phyloP scores from a whole-genome alignment of 371 early-diverging fungal genomes.

The Chytridium lagenaria region DNA sequence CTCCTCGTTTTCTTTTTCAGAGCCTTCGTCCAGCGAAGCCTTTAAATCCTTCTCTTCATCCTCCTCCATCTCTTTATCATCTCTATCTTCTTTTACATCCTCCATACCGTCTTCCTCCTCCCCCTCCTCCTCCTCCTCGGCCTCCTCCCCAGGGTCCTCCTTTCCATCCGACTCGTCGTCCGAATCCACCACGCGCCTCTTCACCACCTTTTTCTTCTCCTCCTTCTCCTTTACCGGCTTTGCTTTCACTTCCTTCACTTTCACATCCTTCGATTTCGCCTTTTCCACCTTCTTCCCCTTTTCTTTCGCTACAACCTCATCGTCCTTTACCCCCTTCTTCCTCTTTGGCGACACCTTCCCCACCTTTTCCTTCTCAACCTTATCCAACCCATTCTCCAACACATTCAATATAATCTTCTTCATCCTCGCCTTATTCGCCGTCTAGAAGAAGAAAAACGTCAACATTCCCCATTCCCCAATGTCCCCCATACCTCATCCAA shows the following conservation, averaged over 20 bases:
- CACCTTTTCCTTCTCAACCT: too few species aligned
- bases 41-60: background rate
- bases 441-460: too few species aligned
- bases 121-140: background rate
- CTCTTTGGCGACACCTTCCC: too few species aligned
- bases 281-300: background rate
- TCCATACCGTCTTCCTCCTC: constrained; percentile 4
- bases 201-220: background rate
- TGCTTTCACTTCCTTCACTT: background rate
- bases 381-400: background rate
- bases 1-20: background rate
- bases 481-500: too few species aligned
- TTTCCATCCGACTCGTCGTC: background rate
- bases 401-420: background rate
- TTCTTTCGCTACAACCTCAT: background rate
- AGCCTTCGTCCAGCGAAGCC: background rate
- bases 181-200: background rate
- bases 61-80: background rate
- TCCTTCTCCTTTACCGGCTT: too few species aligned
- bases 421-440: background rate
- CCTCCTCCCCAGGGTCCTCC: background rate
- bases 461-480: too few species aligned
- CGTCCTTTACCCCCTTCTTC: background rate
- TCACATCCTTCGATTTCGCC: background rate
- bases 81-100: background rate